phyloP scores from a whole-genome alignment of 768 basidiomycete genomes.

The Symmetrospora coprosmae region DNA sequence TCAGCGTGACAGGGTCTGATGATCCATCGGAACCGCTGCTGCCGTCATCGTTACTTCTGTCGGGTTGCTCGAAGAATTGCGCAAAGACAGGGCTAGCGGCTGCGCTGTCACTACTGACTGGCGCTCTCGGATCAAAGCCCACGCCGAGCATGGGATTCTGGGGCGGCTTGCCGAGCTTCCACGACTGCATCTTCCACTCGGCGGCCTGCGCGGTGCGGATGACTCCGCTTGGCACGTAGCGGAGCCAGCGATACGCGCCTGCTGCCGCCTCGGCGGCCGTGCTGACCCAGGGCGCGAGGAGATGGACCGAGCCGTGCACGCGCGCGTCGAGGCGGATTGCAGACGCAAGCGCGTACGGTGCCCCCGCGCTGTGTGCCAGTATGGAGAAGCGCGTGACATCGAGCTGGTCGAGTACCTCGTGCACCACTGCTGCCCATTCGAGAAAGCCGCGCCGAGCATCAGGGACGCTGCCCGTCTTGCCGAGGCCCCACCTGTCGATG shows the following conservation, averaged over 20 bases:
- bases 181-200: constrained; percentile 89
- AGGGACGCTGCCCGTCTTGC: constrained; percentile 55
- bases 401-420: constrained; percentile 72
- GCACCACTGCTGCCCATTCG: constrained; percentile 80
- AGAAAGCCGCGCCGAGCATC: constrained; percentile 59
- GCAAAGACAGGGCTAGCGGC: not conserved
- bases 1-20: too few species aligned
- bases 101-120: not conserved
- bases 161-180: constrained; percentile 94
- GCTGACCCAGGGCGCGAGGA: constrained; percentile 95
- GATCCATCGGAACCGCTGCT: too few species aligned
- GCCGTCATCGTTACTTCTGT: too few species aligned
- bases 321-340: constrained; percentile 60
- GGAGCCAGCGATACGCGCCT: constrained; percentile 70
- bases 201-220: constrained; percentile 91
- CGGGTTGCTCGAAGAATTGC: too few species aligned
- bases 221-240: constrained; percentile 83
- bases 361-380: constrained; percentile 89
- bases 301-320: constrained; percentile 66
- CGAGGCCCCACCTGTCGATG: constrained; percentile 92
- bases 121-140: constrained; percentile 18
- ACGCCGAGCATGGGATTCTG: constrained; percentile 40
- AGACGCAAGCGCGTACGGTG: constrained; percentile 82
- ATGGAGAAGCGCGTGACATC: constrained; percentile 66
- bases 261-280: constrained; percentile 52